Conservation (phyloP, 208 protist genomes). For the Plasmodiophora brassicae region DNA sequence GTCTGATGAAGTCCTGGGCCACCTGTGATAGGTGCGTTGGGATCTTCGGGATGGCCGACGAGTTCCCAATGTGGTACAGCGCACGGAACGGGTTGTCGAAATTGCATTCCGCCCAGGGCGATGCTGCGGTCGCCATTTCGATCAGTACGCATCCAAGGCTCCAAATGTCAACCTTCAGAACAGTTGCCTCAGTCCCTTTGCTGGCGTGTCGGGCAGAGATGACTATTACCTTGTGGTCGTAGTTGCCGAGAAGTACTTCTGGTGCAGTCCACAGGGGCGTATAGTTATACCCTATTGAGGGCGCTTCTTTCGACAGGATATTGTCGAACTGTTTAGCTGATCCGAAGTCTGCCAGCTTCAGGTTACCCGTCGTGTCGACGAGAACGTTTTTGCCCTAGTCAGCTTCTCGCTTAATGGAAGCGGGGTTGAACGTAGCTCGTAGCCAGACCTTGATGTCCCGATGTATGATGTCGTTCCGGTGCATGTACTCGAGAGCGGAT, state of each 20-base stretch:
- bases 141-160: conserved; percentile 42
- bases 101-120: conserved; percentile 43
- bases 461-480: conserved; percentile 39
- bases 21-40: background rate
- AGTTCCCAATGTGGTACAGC: conserved; percentile 37
- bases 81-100: conserved; percentile 46
- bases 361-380: conserved; percentile 32
- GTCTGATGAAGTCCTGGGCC: background rate
- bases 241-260: conserved; percentile 39
- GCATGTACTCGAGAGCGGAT: conserved; percentile 31
- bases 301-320: conserved; percentile 30
- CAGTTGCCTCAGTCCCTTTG: background rate
- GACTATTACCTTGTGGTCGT: conserved; percentile 16
- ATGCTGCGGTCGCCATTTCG: conserved; percentile 41
- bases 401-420: background rate
- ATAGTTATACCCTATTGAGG: conserved; percentile 33
- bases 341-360: conserved; percentile 46
- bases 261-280: conserved; percentile 43
- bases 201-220: background rate
- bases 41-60: background rate
- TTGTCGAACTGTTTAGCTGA: conserved; percentile 40
- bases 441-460: conserved; percentile 46
- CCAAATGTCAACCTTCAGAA: conserved; percentile 42
- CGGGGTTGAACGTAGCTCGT: background rate
- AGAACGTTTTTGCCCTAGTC: conserved; percentile 41